These are phyloP conservation scores for Tolypocladium cylindrosporum DNA, from an alignment of 2,329 filamentous ascomycete species.

Conservation along the genomic window DNA sequence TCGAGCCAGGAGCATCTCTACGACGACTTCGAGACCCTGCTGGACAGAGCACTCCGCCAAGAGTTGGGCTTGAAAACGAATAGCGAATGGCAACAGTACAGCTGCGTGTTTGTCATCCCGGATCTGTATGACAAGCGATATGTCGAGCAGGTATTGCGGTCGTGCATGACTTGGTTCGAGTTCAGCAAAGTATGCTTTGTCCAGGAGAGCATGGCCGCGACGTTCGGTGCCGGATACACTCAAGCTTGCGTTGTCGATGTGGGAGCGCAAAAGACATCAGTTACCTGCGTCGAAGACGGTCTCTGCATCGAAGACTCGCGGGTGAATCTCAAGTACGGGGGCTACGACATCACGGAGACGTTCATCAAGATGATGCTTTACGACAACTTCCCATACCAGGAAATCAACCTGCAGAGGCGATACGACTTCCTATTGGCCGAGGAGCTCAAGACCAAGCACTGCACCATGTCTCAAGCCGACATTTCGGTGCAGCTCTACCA, in stretches of 20 bases:
- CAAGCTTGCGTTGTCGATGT: conserved; percentile 93
- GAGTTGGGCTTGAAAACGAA: conserved; percentile 71
- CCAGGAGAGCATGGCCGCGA: conserved; percentile 89
- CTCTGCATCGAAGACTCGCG: conserved; percentile 91
- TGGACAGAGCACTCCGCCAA: conserved; percentile 78
- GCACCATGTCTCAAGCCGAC: conserved; percentile 81
- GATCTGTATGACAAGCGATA: conserved; percentile 95
- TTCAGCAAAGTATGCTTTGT: conserved; percentile 88
- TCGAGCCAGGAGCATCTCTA: conserved; percentile 67
- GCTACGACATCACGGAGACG: conserved; percentile 83
- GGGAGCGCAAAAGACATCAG: conserved; percentile 92
- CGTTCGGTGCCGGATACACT: conserved; percentile 90
- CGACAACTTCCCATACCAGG: conserved; percentile 89
- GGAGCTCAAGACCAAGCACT: conserved; percentile 88
- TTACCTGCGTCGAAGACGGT: conserved; percentile 94
- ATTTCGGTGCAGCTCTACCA: conserved; percentile 82
- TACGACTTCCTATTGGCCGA: conserved; percentile 92
- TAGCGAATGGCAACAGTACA: conserved; percentile 81
- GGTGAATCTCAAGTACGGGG: conserved; percentile 90
- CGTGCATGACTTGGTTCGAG: conserved; percentile 80
- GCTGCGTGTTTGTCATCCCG: conserved; percentile 93
- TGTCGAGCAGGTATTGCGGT: conserved; percentile 73
- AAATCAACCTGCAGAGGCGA: conserved; percentile 81
- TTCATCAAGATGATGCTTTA: conserved; percentile 98
- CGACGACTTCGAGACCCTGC: conserved; percentile 76